A percentile compares a stretch with the other conserved stretches of the same genome.
Evolutionary conservation across 257 asterid genomes (phyloP).

Genomic region (Paraleonurus japonicus): DNA sequence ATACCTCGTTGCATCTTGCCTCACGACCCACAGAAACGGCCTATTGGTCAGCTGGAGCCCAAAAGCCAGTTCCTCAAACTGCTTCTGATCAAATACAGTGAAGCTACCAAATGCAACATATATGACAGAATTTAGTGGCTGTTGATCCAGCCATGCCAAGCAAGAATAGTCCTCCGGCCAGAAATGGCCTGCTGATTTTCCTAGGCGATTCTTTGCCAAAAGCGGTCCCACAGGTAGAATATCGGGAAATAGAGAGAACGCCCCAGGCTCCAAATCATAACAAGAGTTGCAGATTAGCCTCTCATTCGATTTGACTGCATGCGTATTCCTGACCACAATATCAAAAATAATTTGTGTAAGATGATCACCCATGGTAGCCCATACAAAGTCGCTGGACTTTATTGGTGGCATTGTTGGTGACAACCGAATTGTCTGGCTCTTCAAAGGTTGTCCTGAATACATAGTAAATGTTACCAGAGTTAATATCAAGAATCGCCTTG

Average conservation of each 20-base stretch:
- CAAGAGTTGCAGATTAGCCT: conserved; percentile 52
- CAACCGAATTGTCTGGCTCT: conserved; percentile 31
- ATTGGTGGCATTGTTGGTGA: conserved; percentile 47
- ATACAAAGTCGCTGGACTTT: conserved; percentile 33
- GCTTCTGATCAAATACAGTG: conserved; percentile 38
- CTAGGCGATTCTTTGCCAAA: conserved; percentile 45
- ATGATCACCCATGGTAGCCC: conserved; percentile 37
- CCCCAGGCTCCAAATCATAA: conserved; percentile 42
- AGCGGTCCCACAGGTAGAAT: conserved; percentile 51
- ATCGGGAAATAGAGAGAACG: conserved; percentile 31
- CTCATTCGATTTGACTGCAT: conserved; percentile 32
- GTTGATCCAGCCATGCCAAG: conserved; percentile 54
- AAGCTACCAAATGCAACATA: conserved; percentile 65
- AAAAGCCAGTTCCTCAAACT: conserved; percentile 53
- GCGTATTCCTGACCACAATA: not conserved
- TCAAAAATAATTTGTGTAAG: conserved; percentile 15
- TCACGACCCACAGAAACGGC: conserved; percentile 56
- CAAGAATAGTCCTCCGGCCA: conserved; percentile 54
- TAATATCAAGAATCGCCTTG: too few species aligned
- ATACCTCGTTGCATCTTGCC: conserved; percentile 35
- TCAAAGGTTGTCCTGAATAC: conserved; percentile 36
- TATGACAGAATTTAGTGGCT: conserved; percentile 41
- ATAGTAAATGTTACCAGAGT: too few species aligned
- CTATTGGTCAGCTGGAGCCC: conserved; percentile 47
- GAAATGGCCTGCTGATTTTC: conserved; percentile 44